Percentiles rank a stretch among this genome's conserved stretches.
Evolutionary conservation across 2,329 filamentous ascomycete genomes (phyloP).

Genomic region (Pyrenophora teres): DNA sequence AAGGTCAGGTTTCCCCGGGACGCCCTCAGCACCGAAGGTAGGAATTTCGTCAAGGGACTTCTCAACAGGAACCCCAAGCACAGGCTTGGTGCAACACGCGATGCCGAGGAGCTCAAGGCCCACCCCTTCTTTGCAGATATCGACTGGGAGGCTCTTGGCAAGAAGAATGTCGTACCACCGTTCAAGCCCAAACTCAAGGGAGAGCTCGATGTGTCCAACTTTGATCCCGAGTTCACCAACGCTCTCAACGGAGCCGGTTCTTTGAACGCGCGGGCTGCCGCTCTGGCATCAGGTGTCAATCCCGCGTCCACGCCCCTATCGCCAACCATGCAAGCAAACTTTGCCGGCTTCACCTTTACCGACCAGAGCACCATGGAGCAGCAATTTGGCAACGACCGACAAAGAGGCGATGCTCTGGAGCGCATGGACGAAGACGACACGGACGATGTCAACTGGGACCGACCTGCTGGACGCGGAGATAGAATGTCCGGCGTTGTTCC

Average conservation of each 20-base stretch:
- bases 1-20: slow-evolving; percentile 97
- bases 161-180: slow-evolving; percentile 91
- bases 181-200: slow-evolving; percentile 98
- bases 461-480: slow-evolving; percentile 50
- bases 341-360: slow-evolving; percentile 98
- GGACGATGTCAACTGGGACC: slow-evolving; percentile 50
- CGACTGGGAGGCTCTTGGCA: slow-evolving; percentile 84
- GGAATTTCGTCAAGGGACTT: slow-evolving; percentile 97
- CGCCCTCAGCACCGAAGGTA: slow-evolving; percentile 88
- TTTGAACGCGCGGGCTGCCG: slow-evolving; percentile 87
- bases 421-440: slow-evolving; percentile 53
- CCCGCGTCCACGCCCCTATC: slow-evolving; percentile 90
- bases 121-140: slow-evolving; percentile 95
- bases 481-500: slow-evolving; percentile 59
- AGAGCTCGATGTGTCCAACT: slow-evolving; percentile 95
- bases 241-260: slow-evolving; percentile 84
- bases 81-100: slow-evolving; percentile 84
- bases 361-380: slow-evolving; percentile 94
- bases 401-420: slow-evolving; percentile 45
- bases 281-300: slow-evolving; percentile 78
- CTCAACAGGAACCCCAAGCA: slow-evolving; percentile 97
- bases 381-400: slow-evolving; percentile 60
- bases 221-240: slow-evolving; percentile 97
- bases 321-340: slow-evolving; percentile 95
- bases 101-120: slow-evolving; percentile 91